Evolutionary conservation across 2,329 filamentous ascomycete genomes (phyloP).

Genomic region (Venturia effusa): DNA sequence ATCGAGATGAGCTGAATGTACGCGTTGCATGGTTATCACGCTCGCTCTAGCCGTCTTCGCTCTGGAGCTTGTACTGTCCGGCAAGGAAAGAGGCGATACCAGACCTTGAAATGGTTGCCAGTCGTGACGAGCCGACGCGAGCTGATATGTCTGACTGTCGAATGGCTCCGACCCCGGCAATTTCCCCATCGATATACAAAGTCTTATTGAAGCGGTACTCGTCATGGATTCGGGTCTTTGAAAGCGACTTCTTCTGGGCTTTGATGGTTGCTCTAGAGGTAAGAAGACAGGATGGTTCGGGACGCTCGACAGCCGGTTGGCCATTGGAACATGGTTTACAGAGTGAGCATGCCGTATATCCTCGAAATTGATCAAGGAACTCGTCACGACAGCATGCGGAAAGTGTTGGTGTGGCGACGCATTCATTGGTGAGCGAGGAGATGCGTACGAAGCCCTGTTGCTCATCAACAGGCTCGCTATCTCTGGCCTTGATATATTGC

Average conservation of each 20-base stretch:
- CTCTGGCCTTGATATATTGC: neutral
- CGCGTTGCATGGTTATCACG: neutral
- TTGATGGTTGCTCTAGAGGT: neutral
- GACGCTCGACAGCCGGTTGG: neutral
- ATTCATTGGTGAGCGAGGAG: neutral
- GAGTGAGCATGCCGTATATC: conserved; percentile 4
- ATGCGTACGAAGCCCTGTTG: neutral
- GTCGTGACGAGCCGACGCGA: neutral
- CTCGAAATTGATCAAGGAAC: neutral
- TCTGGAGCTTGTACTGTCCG: neutral
- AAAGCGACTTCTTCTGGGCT: neutral
- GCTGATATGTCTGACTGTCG: neutral
- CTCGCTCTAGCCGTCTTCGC: neutral
- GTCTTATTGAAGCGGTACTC: neutral
- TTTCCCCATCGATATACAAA: neutral
- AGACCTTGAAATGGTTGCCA: neutral
- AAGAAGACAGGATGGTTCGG: neutral
- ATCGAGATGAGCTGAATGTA: neutral
- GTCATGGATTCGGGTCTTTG: neutral
- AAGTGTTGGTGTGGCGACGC: neutral
- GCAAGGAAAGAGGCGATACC: neutral
- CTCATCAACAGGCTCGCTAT: neutral
- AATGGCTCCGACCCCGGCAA: conserved; percentile 8
- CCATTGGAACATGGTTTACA: neutral
- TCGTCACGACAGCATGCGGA: neutral